A percentile compares a stretch with the other conserved stretches of the same genome.
These are phyloP conservation scores for Claviceps purpurea DNA, from an alignment of 2,329 filamentous ascomycete genomes.

Conservation along the genomic window DNA sequence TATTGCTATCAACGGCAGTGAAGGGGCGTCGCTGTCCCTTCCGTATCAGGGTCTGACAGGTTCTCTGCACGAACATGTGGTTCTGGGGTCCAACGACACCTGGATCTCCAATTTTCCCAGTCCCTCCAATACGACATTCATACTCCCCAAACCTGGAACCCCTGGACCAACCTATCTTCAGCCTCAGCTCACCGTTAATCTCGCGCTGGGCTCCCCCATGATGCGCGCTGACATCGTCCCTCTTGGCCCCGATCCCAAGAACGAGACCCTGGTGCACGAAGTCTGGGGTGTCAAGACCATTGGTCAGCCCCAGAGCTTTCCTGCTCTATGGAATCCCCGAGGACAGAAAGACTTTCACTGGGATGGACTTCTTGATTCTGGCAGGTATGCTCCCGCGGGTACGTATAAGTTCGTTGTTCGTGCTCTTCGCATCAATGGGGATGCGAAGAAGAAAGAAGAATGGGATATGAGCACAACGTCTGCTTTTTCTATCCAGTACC, in stretches of 20 bases:
- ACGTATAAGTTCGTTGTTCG: constrained; percentile 35
- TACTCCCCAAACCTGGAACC: constrained; percentile 27
- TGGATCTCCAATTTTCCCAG: constrained; percentile 23
- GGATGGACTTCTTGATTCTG: constrained; percentile 33
- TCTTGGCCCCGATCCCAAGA: constrained; percentile 12
- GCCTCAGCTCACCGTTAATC: constrained; percentile 25
- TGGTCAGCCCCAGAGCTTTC: constrained; percentile 29
- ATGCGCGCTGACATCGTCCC: constrained; percentile 34
- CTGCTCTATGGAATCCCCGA: constrained; percentile 19
- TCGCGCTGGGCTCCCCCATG: constrained; percentile 32
- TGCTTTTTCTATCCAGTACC: constrained; percentile 17
- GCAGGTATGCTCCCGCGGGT: constrained; percentile 33
- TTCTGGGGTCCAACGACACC: constrained; percentile 12
- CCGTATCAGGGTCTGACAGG: constrained; percentile 28
- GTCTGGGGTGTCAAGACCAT: constrained; percentile 26
- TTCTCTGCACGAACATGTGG: constrained; percentile 17
- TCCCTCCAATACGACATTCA: constrained; percentile 24
- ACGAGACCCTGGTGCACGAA: constrained; percentile 13
- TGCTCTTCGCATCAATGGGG: constrained; percentile 38
- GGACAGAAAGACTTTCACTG: constrained; percentile 19
- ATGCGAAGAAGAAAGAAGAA: constrained; percentile 27
- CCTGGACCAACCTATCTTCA: constrained; percentile 18
- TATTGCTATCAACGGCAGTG: constrained; percentile 19
- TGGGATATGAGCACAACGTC: constrained; percentile 32
- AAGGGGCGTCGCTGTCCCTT: constrained; percentile 22